A percentile compares a stretch with the other conserved stretches of the same genome.
Conservation (phyloP, 257 asterid species). For the Solanum acaule region DNA sequence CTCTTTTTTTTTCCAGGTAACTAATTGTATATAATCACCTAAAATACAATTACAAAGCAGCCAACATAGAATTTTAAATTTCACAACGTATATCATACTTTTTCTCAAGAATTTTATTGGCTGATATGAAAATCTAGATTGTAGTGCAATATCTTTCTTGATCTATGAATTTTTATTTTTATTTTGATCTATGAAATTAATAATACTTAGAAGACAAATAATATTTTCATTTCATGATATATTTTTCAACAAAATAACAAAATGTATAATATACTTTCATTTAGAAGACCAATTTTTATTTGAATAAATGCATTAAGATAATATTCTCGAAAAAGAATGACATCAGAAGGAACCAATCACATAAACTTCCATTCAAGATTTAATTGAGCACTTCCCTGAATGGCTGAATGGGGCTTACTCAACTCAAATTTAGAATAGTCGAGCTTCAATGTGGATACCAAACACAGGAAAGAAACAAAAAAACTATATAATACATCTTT, state of each 20-base stretch:
- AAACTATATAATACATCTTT: too few relatives aligned
- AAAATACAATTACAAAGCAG: neutral
- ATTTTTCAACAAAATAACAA: neutral
- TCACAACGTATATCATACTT: neutral
- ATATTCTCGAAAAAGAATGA: neutral
- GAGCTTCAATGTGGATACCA: too few relatives aligned
- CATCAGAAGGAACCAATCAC: neutral
- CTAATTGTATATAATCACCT: neutral
- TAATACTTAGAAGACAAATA: neutral
- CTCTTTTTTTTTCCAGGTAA: neutral
- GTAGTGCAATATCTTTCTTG: neutral
- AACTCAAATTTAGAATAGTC: too few relatives aligned
- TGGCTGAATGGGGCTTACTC: too few relatives aligned
- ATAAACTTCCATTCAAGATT: neutral
- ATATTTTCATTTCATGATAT: neutral
- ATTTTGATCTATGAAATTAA: neutral
- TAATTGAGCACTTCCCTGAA: too few relatives aligned
- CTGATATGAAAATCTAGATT: neutral
- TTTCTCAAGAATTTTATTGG: neutral
- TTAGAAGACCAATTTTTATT: too few relatives aligned
- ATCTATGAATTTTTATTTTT: too few relatives aligned
- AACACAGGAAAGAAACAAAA: too few relatives aligned
- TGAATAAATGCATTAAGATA: neutral
- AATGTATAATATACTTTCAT: too few relatives aligned
- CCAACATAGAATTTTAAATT: neutral